phyloP scores from a whole-genome alignment of 371 early-diverging fungal species.

The Syncephalastrum monosporum region DNA sequence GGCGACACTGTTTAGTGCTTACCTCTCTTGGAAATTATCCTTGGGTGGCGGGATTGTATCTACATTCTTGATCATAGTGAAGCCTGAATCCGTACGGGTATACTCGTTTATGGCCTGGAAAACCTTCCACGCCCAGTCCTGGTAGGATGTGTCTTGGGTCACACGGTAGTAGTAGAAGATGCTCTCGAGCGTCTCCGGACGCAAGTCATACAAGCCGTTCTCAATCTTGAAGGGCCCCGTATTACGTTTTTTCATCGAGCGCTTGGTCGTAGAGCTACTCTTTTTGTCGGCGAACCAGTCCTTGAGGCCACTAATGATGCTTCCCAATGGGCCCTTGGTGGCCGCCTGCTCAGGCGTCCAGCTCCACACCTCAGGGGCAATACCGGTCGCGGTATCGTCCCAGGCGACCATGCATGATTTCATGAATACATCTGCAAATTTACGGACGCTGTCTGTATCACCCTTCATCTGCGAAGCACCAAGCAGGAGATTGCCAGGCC shows the following conservation, averaged over 20 bases:
- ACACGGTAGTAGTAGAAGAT: constrained; percentile 69
- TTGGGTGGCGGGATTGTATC: constrained; percentile 23
- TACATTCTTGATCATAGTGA: constrained; percentile 55
- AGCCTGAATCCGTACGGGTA: constrained; percentile 54
- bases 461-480: constrained; percentile 18
- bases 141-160: constrained; percentile 53
- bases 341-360: constrained; percentile 38
- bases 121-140: constrained; percentile 62
- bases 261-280: too few species aligned
- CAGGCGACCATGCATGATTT: constrained; percentile 36
- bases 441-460: neutral
- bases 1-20: neutral
- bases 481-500: constrained; percentile 42
- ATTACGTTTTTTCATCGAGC: neutral
- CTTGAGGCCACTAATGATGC: neutral
- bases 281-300: too few species aligned
- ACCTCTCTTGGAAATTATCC: constrained; percentile 48
- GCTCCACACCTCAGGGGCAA: constrained; percentile 43
- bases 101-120: constrained; percentile 58
- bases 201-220: constrained; percentile 42
- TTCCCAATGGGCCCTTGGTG: constrained; percentile 3
- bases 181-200: constrained; percentile 76
- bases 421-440: constrained; percentile 37
- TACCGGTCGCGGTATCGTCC: constrained; percentile 34
- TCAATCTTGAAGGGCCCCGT: constrained; percentile 13